Conservation (phyloP, 2,329 filamentous ascomycete genomes). For the Microdochium nivale region DNA sequence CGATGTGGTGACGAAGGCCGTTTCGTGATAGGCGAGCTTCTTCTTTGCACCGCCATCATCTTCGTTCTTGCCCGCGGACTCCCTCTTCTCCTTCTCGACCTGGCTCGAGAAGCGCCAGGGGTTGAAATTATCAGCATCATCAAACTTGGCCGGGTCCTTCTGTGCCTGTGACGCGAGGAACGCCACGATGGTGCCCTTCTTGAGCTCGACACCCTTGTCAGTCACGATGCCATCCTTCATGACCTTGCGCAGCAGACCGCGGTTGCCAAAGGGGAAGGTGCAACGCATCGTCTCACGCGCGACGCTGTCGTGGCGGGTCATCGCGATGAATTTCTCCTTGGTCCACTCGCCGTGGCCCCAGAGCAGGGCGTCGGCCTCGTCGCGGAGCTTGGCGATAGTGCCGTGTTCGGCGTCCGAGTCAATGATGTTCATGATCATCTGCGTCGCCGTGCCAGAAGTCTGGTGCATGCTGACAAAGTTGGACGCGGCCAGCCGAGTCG, state of each 20-base stretch:
- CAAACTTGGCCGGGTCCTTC: slow-evolving; percentile 18
- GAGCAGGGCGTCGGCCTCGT: slow-evolving; percentile 26
- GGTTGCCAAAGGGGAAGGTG: slow-evolving; percentile 20
- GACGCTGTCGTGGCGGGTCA: slow-evolving; percentile 31
- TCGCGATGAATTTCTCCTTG: slow-evolving; percentile 24
- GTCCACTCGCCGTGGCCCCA: slow-evolving; percentile 24
- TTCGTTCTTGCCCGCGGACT: neutral
- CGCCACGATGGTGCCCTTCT: slow-evolving; percentile 21
- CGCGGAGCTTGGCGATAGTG: slow-evolving; percentile 26
- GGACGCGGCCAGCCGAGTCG: slow-evolving; percentile 18
- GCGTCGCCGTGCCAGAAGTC: slow-evolving; percentile 26
- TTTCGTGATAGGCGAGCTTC: slow-evolving; percentile 15
- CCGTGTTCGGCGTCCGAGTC: slow-evolving; percentile 26
- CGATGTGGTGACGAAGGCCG: slow-evolving; percentile 21
- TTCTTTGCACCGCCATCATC: slow-evolving; percentile 4
- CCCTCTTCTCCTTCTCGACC: slow-evolving; percentile 16
- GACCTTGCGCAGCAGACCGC: slow-evolving; percentile 17
- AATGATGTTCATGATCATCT: slow-evolving; percentile 33
- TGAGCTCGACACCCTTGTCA: slow-evolving; percentile 20
- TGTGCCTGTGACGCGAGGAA: slow-evolving; percentile 21
- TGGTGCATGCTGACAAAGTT: slow-evolving; percentile 32
- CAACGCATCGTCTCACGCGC: slow-evolving; percentile 31
- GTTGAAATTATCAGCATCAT: slow-evolving; percentile 27
- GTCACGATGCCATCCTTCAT: slow-evolving; percentile 20
- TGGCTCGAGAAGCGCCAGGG: slow-evolving; percentile 30